These are phyloP conservation scores for Rauvolfia tetraphylla DNA, from an alignment of 257 asterid genomes.

Conservation along the genomic window DNA sequence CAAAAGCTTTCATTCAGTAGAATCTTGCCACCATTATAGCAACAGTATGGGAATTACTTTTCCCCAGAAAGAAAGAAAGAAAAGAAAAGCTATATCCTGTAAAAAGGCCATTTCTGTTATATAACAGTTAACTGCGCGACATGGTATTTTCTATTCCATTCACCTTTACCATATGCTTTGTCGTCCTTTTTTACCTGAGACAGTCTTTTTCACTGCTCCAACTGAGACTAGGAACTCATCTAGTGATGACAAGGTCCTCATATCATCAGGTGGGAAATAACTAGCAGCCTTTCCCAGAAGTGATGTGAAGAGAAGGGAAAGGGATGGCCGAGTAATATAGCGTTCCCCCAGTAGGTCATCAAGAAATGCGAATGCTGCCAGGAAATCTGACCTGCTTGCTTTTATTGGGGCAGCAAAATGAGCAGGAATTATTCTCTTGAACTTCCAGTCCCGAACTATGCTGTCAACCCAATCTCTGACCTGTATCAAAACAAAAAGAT, in stretches of 20 bases:
- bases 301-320: slow-evolving; percentile 65
- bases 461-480: slow-evolving; percentile 92
- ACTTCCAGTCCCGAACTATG: slow-evolving; percentile 79
- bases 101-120: neutral
- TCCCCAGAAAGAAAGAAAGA: neutral
- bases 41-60: neutral
- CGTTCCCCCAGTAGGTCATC: slow-evolving; percentile 83
- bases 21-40: neutral
- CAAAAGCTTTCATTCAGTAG: neutral
- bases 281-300: slow-evolving; percentile 87
- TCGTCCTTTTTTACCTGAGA: slow-evolving; percentile 62
- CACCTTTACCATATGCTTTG: neutral
- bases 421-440: slow-evolving; percentile 92
- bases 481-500: slow-evolving; percentile 32
- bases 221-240: slow-evolving; percentile 86
- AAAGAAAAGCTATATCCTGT: neutral
- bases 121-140: neutral
- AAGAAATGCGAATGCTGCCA: slow-evolving; percentile 85
- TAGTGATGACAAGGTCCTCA: slow-evolving; percentile 90
- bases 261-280: slow-evolving; percentile 93
- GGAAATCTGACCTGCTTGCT: slow-evolving; percentile 71
- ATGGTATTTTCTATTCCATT: neutral
- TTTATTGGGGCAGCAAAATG: slow-evolving; percentile 90
- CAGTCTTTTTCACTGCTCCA: slow-evolving; percentile 93
- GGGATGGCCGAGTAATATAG: slow-evolving; percentile 64